Percentiles rank a stretch among this genome's conserved stretches.
Evolutionary conservation across 192 early-diverging fungal genomes (phyloP).

Genomic region (Diversispora epigaea): DNA sequence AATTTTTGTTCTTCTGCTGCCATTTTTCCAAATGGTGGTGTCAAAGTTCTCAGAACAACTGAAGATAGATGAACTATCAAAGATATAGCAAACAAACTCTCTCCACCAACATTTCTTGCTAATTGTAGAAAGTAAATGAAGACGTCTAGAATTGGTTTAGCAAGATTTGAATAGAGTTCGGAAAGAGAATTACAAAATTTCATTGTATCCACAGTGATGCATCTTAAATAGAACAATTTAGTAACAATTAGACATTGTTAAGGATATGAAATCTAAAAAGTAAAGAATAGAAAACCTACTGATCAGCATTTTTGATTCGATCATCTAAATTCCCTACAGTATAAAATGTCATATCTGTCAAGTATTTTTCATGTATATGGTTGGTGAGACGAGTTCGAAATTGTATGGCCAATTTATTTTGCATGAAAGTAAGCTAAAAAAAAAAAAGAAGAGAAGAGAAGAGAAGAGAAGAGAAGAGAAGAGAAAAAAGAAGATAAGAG

Average conservation of each 20-base stretch:
- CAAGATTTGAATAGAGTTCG: constrained; percentile 90
- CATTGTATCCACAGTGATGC: constrained; percentile 82
- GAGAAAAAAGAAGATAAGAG: too few species aligned
- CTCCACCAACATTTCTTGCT: constrained; percentile 79
- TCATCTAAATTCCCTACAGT: constrained; percentile 91
- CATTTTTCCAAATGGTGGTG: constrained; percentile 96
- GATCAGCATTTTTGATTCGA: constrained; percentile 87
- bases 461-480: not conserved
- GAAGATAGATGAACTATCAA: constrained; percentile 78
- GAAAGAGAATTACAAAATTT: constrained; percentile 88
- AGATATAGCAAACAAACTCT: constrained; percentile 79
- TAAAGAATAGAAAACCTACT: constrained; percentile 46
- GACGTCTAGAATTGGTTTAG: constrained; percentile 93
- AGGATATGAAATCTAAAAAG: not conserved
- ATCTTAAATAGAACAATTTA: constrained; percentile 35
- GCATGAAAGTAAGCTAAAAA: constrained; percentile 66
- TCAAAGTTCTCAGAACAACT: constrained; percentile 73
- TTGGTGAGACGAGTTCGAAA: constrained; percentile 87
- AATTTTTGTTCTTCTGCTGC: constrained; percentile 89
- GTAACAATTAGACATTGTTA: constrained; percentile 29
- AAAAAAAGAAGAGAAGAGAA: constrained; percentile 1
- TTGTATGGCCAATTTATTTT: constrained; percentile 72
- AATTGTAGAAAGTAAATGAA: constrained; percentile 92
- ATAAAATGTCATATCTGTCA: constrained; percentile 91
- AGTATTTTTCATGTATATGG: constrained; percentile 83